Base-by-base conservation (phyloP, 208 protist genomes). In the Trypanosoma platydactyli region DNA sequence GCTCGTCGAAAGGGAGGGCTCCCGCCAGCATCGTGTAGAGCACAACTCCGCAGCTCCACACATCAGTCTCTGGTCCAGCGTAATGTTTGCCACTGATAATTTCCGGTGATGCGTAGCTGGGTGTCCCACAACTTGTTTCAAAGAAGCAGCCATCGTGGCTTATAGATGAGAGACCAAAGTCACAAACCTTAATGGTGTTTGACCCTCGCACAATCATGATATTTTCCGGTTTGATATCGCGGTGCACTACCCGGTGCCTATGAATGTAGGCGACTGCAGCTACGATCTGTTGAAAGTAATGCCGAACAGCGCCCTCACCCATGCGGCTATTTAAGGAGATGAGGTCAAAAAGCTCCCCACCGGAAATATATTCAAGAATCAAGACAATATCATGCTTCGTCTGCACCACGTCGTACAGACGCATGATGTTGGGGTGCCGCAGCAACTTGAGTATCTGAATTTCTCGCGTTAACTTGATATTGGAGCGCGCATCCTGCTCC, bases 191-290 rank as follows among this genome's bases (percentile, higher is more conserved):
- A 30, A 96, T 73, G 64, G 80, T 84, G 49, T 80, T 74, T 33
- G 76, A 71, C 38, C 71, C 73, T 50, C 84, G 78, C 60, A 86
- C 81, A 45, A 97, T 68, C 61, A 92, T 83, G 41, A 94, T 87
- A 68, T 96, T 96, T 73, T 97, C 89, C 13, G 88, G 87, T 73
- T 98, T 98, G 30, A 98, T 61, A 67, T 98, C 94, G 27, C 94
- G 76, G 50, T 97, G 93, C 1, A 94, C 80, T 24, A 98, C 85
- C 33, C 79, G 79, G 56, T 98, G 91, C 49, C 87, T 78, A 73
- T 99, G 98, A 75, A 97, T 99, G 74, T 99, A 99, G 3, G 97
- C 93, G 1, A 99, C 88, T n/a, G 94, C 98, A 0, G 92, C 97
- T 11, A 98, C 88, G 49, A 99, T 96, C 73, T 99, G 98, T 77